These are phyloP conservation scores for Chrysanthemum seticuspe DNA, from an alignment of 129 eudicot genomes.

Conservation along the genomic window DNA sequence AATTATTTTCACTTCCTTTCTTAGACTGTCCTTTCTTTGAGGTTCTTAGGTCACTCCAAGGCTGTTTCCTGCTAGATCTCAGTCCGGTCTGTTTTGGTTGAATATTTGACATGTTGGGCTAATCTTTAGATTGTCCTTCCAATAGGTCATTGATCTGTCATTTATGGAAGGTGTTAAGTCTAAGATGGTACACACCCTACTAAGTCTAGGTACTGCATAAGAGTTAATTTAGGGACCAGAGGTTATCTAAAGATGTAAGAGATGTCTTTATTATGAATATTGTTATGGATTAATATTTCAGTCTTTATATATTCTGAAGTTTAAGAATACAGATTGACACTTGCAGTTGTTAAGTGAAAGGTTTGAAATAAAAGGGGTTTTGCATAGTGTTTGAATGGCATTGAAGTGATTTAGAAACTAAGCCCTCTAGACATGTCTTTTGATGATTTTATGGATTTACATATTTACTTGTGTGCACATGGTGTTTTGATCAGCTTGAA, in stretches of 20 bases:
- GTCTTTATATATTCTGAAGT: too few relatives aligned
- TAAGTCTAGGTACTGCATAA: slow-evolving; percentile 28
- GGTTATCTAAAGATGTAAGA: slow-evolving; percentile 31
- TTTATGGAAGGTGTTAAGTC: slow-evolving; percentile 32
- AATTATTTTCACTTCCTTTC: slow-evolving; percentile 18
- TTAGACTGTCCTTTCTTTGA: slow-evolving; percentile 12
- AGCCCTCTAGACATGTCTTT: slow-evolving; percentile 21
- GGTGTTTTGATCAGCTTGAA: slow-evolving; percentile 31
- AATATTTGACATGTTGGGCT: slow-evolving; percentile 15
- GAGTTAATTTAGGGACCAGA: slow-evolving; percentile 26
- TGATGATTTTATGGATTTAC: slow-evolving; percentile 21
- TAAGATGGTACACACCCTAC: slow-evolving; percentile 19
- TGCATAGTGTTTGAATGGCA: slow-evolving; percentile 1
- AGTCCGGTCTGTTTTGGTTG: slow-evolving; percentile 26
- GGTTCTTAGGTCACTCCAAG: slow-evolving; percentile 2
- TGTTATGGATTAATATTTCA: too few relatives aligned
- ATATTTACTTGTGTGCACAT: slow-evolving; percentile 10
- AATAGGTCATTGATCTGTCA: slow-evolving; percentile 26
- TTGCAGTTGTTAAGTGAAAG: too few relatives aligned
- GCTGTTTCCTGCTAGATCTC: slow-evolving; percentile 19
- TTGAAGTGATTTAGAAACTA: slow-evolving; percentile 17
- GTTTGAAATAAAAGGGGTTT: slow-evolving; percentile 23
- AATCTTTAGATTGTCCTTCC: slow-evolving; percentile 39
- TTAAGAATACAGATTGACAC: too few relatives aligned
- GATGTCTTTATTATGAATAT: too few relatives aligned